Evolutionary conservation across 108 stramenopile genomes (phyloP).

Genomic region (Skeletonema potamos): DNA sequence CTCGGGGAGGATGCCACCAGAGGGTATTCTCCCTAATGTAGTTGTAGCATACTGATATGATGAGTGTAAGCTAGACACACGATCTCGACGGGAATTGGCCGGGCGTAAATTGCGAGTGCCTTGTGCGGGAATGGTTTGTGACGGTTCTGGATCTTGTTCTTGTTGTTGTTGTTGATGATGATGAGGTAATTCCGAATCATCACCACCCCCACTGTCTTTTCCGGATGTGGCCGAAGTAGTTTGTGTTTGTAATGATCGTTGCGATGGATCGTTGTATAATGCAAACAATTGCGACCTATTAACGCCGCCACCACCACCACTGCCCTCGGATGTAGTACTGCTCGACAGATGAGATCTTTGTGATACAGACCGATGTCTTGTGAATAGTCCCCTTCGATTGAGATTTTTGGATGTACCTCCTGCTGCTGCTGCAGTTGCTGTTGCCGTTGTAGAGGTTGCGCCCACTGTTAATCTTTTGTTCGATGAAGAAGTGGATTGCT

Average conservation of each 20-base stretch:
- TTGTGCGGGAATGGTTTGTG: not conserved
- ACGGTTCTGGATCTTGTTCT: not conserved
- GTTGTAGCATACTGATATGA: not conserved
- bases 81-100: not conserved
- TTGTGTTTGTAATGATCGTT: not conserved
- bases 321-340: not conserved
- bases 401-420: not conserved
- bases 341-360: not conserved
- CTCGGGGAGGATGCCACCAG: not conserved
- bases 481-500: not conserved
- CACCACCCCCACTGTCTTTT: not conserved
- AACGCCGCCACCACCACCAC: not conserved
- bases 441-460: not conserved
- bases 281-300: not conserved
- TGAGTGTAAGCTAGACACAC: not conserved
- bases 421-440: not conserved
- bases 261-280: not conserved
- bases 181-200: not conserved
- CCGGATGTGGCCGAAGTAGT: not conserved
- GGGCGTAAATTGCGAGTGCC: not conserved
- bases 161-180: no score
- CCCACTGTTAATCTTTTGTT: not conserved
- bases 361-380: not conserved
- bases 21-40: not conserved
- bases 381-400: not conserved